These are phyloP conservation scores for Calonectria honghensis DNA, from an alignment of 2,329 filamentous ascomycete genomes.

Conservation along the genomic window DNA sequence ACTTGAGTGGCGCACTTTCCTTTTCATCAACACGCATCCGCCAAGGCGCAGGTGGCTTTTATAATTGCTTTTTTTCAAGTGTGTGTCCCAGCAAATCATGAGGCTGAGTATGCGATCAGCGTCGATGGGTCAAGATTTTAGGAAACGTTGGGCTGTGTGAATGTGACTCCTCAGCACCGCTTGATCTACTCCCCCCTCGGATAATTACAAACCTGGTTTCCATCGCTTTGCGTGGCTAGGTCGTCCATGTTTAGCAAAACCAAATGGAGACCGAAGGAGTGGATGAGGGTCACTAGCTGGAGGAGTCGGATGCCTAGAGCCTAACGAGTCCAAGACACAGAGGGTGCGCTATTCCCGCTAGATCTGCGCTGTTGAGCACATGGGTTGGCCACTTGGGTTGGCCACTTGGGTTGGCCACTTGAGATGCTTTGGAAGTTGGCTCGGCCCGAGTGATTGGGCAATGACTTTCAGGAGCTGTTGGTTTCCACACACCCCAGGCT, in stretches of 20 bases:
- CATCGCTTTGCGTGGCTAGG: constrained; percentile 9
- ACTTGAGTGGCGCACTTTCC: constrained; percentile 34
- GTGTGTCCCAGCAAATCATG: constrained; percentile 43
- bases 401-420: neutral
- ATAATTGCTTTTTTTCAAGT: constrained; percentile 37
- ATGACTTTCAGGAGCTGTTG: constrained; percentile 20
- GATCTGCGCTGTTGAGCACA: constrained; percentile 38
- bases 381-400: constrained; percentile 35
- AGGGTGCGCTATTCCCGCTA: constrained; percentile 44
- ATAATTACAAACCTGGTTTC: constrained; percentile 29
- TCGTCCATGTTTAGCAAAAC: constrained; percentile 20
- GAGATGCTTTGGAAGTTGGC: constrained; percentile 20
- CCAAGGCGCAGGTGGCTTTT: constrained; percentile 44
- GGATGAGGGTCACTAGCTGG: constrained; percentile 32
- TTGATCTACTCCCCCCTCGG: constrained; percentile 24
- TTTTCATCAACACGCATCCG: constrained; percentile 47
- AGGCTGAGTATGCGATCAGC: constrained; percentile 33
- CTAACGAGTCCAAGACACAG: constrained; percentile 27
- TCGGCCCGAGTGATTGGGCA: constrained; percentile 34
- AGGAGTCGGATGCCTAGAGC: constrained; percentile 28
- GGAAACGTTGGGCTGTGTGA: constrained; percentile 4
- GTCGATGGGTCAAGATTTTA: constrained; percentile 16
- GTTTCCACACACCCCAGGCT: constrained; percentile 24
- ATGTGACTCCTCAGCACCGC: constrained; percentile 8
- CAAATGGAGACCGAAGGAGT: constrained; percentile 31